Evolutionary conservation across 805 yeast genomes (phyloP).

Genomic region (Sugiyamaella mastotermitis): DNA sequence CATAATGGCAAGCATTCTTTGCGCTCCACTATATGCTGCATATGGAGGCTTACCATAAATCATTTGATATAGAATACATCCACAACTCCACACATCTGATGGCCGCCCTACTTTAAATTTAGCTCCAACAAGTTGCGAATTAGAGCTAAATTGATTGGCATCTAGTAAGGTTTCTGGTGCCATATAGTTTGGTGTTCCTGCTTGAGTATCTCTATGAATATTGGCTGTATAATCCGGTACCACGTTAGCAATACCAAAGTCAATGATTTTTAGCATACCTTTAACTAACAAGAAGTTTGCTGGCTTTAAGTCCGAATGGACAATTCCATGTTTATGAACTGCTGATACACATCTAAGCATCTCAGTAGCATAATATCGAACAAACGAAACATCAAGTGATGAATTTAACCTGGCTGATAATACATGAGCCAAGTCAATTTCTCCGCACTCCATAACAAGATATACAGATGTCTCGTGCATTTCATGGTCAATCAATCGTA

Average conservation of each 20-base stretch:
- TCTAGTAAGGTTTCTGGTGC: constrained; percentile 92
- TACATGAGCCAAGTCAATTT: constrained; percentile 80
- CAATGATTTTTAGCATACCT: constrained; percentile 82
- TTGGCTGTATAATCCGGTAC: constrained; percentile 90
- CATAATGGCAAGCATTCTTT: constrained; percentile 76
- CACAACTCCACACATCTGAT: constrained; percentile 97
- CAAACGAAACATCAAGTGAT: constrained; percentile 65
- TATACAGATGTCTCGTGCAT: constrained; percentile 56
- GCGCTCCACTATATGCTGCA: constrained; percentile 68
- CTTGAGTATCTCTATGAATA: constrained; percentile 80
- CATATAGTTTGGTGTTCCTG: constrained; percentile 97
- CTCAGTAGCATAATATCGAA: constrained; percentile 72
- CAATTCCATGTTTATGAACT: constrained; percentile 83
- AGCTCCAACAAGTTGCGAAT: constrained; percentile 23
- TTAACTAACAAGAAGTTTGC: constrained; percentile 53
- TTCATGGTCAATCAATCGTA: constrained; percentile 68
- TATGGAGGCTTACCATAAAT: constrained; percentile 90
- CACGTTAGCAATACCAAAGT: constrained; percentile 87
- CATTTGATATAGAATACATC: constrained; percentile 94
- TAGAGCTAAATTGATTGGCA: constrained; percentile 29
- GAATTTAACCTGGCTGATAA: constrained; percentile 47
- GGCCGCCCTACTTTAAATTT: constrained; percentile 83
- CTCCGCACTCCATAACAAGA: constrained; percentile 93
- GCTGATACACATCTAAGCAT: constrained; percentile 75
- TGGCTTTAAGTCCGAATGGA: constrained; percentile 72